phyloP scores from a whole-genome alignment of 208 protist genomes.

The Leishmania major region DNA sequence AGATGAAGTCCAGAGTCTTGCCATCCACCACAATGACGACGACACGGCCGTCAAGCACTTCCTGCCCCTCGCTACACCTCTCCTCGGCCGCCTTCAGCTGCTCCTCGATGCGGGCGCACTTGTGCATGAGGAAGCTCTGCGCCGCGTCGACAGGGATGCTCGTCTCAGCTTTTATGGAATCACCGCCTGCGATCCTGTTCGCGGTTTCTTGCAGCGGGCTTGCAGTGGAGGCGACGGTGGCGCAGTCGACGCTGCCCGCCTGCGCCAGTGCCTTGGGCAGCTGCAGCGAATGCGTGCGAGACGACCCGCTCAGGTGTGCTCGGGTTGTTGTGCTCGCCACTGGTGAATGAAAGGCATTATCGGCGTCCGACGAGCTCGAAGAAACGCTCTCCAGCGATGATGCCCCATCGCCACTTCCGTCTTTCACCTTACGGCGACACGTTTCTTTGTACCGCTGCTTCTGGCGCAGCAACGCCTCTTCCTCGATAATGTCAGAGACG shows the following conservation, averaged over 20 bases:
- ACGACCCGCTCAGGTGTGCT: constrained; percentile 12
- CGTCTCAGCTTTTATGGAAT: background rate
- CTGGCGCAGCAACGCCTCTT: constrained; percentile 34
- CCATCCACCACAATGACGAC: constrained; percentile 83
- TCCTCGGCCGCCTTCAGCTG: constrained; percentile 40
- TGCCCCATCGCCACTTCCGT: background rate
- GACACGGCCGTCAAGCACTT: constrained; percentile 11
- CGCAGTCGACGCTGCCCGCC: background rate
- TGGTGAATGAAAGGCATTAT: background rate
- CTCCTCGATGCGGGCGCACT: constrained; percentile 27
- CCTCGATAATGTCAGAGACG: constrained; percentile 37
- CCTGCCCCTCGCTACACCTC: constrained; percentile 22
- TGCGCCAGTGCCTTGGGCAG: constrained; percentile 8
- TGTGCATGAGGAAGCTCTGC: constrained; percentile 4
- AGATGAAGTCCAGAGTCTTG: constrained; percentile 74
- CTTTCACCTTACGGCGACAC: background rate
- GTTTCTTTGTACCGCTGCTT: constrained; percentile 16
- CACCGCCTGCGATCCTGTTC: background rate
- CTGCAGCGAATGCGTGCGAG: constrained; percentile 6
- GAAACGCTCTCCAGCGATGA: background rate
- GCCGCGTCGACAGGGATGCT: background rate
- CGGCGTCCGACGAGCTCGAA: constrained; percentile 2
- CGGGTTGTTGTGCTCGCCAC: constrained; percentile 11
- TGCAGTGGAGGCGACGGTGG: background rate
- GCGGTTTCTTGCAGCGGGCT: background rate